phyloP scores from a whole-genome alignment of 768 basidiomycete species.

The Boletus fagicola region DNA sequence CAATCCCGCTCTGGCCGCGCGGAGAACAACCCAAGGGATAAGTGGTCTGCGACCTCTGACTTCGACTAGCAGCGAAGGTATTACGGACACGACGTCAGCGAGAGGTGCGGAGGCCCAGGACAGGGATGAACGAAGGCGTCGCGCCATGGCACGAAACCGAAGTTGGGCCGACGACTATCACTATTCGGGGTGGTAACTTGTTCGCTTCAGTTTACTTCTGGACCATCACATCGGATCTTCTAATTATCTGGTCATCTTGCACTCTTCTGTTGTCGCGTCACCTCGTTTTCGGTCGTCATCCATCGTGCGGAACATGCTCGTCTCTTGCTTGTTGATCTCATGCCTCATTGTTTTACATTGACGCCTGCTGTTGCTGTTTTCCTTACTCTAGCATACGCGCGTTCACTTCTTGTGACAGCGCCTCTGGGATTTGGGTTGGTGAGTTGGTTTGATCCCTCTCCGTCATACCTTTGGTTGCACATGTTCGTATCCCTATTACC shows the following conservation, averaged over 20 bases:
- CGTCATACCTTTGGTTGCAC: slow-evolving; percentile 21
- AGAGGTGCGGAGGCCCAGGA: slow-evolving; percentile 31
- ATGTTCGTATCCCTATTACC: slow-evolving; percentile 13
- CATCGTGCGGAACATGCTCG: slow-evolving; percentile 21
- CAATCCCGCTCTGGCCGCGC: slow-evolving; percentile 41
- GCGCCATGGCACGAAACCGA: slow-evolving; percentile 55
- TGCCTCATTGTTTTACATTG: slow-evolving; percentile 9
- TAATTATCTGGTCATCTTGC: slow-evolving; percentile 26
- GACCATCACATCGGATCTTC: slow-evolving; percentile 18
- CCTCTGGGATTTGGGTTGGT: slow-evolving; percentile 13
- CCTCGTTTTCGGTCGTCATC: slow-evolving; percentile 17
- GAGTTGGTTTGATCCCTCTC: slow-evolving; percentile 15
- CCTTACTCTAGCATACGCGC: slow-evolving; percentile 19
- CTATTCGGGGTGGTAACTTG: slow-evolving; percentile 55
- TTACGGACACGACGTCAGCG: slow-evolving; percentile 10
- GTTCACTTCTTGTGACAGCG: slow-evolving; percentile 7
- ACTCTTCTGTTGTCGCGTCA: slow-evolving; percentile 18
- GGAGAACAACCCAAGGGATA: slow-evolving; percentile 29
- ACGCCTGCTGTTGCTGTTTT: slow-evolving; percentile 12
- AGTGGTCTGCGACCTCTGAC: slow-evolving; percentile 36
- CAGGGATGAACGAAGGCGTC: slow-evolving; percentile 41
- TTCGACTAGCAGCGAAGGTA: slow-evolving; percentile 26
- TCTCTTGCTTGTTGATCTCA: slow-evolving; percentile 19
- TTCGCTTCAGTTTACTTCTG: slow-evolving; percentile 1
- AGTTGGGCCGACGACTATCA: slow-evolving; percentile 74